phyloP scores from a whole-genome alignment of 2,329 filamentous ascomycete species.

The Penicillium sp. region DNA sequence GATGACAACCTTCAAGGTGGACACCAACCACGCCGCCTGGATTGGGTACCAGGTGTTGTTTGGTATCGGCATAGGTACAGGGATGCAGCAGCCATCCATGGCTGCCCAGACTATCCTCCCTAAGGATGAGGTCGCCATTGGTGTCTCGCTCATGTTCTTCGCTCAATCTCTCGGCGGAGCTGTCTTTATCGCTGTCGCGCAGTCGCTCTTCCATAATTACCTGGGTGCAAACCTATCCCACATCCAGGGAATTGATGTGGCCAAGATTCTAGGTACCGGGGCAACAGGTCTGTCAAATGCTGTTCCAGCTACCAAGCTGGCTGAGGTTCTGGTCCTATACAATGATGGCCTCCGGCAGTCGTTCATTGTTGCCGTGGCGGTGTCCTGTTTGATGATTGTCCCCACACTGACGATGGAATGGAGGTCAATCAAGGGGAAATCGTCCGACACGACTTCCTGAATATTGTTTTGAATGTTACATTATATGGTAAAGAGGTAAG shows the following conservation, averaged over 20 bases:
- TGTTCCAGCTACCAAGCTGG: slow-evolving; percentile 13
- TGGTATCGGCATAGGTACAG: slow-evolving; percentile 17
- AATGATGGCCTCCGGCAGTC: slow-evolving; percentile 14
- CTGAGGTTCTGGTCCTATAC: slow-evolving; percentile 14
- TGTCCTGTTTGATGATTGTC: slow-evolving; percentile 12
- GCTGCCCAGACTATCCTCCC: slow-evolving; percentile 18
- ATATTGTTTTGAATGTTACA: too few relatives aligned
- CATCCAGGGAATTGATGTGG: slow-evolving; percentile 13
- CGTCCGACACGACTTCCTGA: neutral
- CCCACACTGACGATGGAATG: slow-evolving; percentile 15
- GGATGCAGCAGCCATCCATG: slow-evolving; percentile 19
- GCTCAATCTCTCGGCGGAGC: slow-evolving; percentile 20
- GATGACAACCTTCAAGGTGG: slow-evolving; percentile 16
- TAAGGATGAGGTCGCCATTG: slow-evolving; percentile 16
- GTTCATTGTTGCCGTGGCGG: slow-evolving; percentile 16
- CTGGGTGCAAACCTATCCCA: slow-evolving; percentile 7
- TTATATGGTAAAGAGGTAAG: neutral
- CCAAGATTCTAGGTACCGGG: slow-evolving; percentile 10
- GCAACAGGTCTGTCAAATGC: slow-evolving; percentile 10
- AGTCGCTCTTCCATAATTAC: slow-evolving; percentile 20
- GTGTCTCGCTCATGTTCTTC: slow-evolving; percentile 20
- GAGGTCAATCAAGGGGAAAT: slow-evolving; percentile 15
- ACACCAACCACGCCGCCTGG: slow-evolving; percentile 17
- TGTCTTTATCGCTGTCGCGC: slow-evolving; percentile 18
- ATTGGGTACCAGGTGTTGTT: slow-evolving; percentile 23